phyloP scores from a whole-genome alignment of 805 yeast genomes.

The Candida yuanshanica region DNA sequence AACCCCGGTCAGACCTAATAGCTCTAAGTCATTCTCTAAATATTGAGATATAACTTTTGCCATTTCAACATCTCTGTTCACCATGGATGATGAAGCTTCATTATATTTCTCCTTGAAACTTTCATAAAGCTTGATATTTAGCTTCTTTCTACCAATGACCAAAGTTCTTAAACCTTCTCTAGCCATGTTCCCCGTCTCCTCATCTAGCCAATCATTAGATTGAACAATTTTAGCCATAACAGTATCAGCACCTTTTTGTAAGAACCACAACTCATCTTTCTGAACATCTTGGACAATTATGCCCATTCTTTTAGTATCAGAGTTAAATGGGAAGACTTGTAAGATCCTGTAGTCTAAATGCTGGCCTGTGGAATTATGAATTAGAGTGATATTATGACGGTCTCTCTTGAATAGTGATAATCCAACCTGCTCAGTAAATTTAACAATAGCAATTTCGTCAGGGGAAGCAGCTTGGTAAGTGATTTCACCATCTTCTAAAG shows the following conservation, averaged over 20 bases:
- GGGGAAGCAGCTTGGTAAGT: conserved; percentile 98
- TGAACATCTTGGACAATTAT: conserved; percentile 62
- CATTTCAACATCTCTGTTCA: conserved; percentile 71
- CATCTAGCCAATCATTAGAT: conserved; percentile 93
- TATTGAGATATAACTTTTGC: conserved; percentile 59
- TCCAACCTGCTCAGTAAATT: conserved; percentile 84
- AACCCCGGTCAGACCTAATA: conserved; percentile 92
- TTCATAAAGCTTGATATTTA: conserved; percentile 48
- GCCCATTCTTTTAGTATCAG: conserved; percentile 97
- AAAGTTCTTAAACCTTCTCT: conserved; percentile 95
- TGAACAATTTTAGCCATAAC: conserved; percentile 84
- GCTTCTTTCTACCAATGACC: conserved; percentile 82
- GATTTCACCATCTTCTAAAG: conserved; percentile 67
- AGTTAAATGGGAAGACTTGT: conserved; percentile 88
- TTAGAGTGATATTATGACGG: conserved; percentile 62
- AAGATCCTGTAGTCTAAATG: conserved; percentile 58
- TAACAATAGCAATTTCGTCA: conserved; percentile 95
- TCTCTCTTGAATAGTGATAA: conserved; percentile 77
- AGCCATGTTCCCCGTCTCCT: conserved; percentile 96
- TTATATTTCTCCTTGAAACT: conserved; percentile 60
- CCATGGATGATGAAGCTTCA: conserved; percentile 74
- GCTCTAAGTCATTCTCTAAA: conserved; percentile 78
- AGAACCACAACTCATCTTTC: conserved; percentile 73
- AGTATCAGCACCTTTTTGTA: conserved; percentile 94
- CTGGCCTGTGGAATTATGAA: conserved; percentile 54